A percentile compares a stretch with the other conserved stretches of the same genome.
Evolutionary conservation across 768 basidiomycete genomes (phyloP).

Genomic region (Cubamyces sp.): DNA sequence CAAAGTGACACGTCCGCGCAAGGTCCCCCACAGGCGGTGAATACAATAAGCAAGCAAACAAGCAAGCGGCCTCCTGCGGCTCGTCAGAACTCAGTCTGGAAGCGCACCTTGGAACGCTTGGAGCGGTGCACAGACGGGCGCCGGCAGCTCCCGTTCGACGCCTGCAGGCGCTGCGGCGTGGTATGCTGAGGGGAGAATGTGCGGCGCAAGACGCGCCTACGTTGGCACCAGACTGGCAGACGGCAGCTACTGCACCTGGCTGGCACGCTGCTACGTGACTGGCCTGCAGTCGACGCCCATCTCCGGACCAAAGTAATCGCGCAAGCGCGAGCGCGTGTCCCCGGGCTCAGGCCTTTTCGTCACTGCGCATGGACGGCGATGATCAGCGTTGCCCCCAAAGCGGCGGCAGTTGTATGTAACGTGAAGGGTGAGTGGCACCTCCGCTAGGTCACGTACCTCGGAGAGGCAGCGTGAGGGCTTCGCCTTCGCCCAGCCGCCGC

Average conservation of each 20-base stretch:
- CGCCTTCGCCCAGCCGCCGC: neutral
- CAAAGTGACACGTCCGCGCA: conserved; percentile 11
- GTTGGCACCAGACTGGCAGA: neutral
- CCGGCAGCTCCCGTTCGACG: too few species aligned
- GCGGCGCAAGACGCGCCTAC: conserved; percentile 2
- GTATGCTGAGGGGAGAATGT: neutral
- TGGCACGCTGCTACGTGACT: neutral
- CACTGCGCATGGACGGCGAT: conserved; percentile 16
- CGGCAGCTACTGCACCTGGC: neutral
- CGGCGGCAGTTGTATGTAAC: neutral
- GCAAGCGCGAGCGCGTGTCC: neutral
- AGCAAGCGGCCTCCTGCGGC: neutral
- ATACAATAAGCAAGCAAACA: neutral
- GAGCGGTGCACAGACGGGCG: neutral
- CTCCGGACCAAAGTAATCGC: neutral
- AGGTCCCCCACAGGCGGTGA: neutral
- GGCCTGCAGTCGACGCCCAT: neutral
- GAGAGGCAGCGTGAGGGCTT: neutral
- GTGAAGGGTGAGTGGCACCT: conserved; percentile 8
- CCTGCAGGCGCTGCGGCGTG: neutral
- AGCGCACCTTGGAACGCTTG: neutral
- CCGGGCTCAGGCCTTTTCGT: neutral
- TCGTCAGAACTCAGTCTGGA: neutral
- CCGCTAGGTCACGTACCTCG: conserved; percentile 7
- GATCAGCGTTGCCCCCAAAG: conserved; percentile 17